phyloP scores from a whole-genome alignment of 495 filamentous ascomycete species.

The Aspergillus nidulans region DNA sequence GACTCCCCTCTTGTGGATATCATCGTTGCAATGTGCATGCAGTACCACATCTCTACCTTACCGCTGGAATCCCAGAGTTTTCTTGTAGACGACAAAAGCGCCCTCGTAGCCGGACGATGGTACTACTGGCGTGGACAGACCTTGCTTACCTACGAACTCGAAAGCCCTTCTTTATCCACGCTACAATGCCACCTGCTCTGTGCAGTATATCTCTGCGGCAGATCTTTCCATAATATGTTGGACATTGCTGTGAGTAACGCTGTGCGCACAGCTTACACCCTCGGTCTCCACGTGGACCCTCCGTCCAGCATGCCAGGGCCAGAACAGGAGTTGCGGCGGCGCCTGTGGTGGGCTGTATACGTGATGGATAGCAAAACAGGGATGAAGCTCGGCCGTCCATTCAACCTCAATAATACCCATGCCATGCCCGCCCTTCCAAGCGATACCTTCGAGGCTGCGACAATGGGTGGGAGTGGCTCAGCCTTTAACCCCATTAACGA shows the following conservation, averaged over 20 bases:
- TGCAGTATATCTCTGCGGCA: constrained; percentile 40
- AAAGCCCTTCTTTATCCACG: constrained; percentile 46
- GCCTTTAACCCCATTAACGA: constrained; percentile 28
- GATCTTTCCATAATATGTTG: constrained; percentile 48
- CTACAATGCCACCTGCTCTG: constrained; percentile 48
- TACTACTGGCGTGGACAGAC: constrained; percentile 42
- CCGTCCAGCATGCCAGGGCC: constrained; percentile 26
- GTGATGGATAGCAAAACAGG: constrained; percentile 40
- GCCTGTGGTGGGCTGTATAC: constrained; percentile 51
- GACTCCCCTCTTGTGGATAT: constrained; percentile 45
- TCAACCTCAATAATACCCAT: constrained; percentile 26
- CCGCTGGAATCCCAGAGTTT: background rate
- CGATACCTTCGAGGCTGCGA: constrained; percentile 26
- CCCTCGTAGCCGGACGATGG: constrained; percentile 38
- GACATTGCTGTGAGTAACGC: constrained; percentile 36
- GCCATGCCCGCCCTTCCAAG: constrained; percentile 36
- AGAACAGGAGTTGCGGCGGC: constrained; percentile 38
- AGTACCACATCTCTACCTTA: constrained; percentile 23
- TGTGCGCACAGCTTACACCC: constrained; percentile 44
- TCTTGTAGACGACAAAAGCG: constrained; percentile 26
- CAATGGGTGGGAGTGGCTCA: constrained; percentile 35
- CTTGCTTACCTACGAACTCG: constrained; percentile 42
- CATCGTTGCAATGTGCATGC: constrained; percentile 46
- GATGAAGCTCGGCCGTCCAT: constrained; percentile 52
- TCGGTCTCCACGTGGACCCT: constrained; percentile 49